These are phyloP conservation scores for Quambalaria eucalypti DNA, from an alignment of 1,284 basidiomycete genomes.

Conservation along the genomic window DNA sequence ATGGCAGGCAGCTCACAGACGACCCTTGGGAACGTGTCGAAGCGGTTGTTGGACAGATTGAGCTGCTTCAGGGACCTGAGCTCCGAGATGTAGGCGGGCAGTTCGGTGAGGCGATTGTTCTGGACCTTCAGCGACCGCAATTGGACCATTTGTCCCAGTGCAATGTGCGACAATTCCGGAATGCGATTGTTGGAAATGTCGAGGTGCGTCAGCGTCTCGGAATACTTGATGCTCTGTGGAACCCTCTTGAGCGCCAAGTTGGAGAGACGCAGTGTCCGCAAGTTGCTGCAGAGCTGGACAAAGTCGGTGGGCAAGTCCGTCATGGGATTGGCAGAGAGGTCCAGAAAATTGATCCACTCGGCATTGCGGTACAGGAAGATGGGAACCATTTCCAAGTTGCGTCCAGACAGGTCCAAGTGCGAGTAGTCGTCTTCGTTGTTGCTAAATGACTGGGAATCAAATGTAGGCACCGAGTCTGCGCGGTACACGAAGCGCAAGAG, in stretches of 20 bases:
- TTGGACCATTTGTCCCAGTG: slow-evolving; percentile 66
- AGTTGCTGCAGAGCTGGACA: slow-evolving; percentile 73
- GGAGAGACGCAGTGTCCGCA: slow-evolving; percentile 79
- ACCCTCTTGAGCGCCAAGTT: slow-evolving; percentile 92
- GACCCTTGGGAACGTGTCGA: slow-evolving; percentile 67
- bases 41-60: slow-evolving; percentile 96
- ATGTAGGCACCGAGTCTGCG: slow-evolving; percentile 57
- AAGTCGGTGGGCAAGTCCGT: slow-evolving; percentile 94
- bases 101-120: slow-evolving; percentile 81
- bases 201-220: slow-evolving; percentile 66
- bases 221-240: slow-evolving; percentile 71
- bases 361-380: slow-evolving; percentile 80
- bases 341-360: slow-evolving; percentile 73
- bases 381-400: slow-evolving; percentile 80
- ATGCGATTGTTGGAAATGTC: slow-evolving; percentile 92
- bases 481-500: slow-evolving; percentile 71
- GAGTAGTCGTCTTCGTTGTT: slow-evolving; percentile 55
- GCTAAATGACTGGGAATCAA: slow-evolving; percentile 32
- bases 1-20: slow-evolving; percentile 68
- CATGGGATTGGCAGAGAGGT: slow-evolving; percentile 89
- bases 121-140: slow-evolving; percentile 70
- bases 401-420: slow-evolving; percentile 72
- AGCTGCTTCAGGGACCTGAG: slow-evolving; percentile 66
- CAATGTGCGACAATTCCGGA: slow-evolving; percentile 75
- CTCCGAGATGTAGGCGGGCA: slow-evolving; percentile 75